phyloP scores from a whole-genome alignment of 1,284 basidiomycete species.

The Inonotus obliquus region DNA sequence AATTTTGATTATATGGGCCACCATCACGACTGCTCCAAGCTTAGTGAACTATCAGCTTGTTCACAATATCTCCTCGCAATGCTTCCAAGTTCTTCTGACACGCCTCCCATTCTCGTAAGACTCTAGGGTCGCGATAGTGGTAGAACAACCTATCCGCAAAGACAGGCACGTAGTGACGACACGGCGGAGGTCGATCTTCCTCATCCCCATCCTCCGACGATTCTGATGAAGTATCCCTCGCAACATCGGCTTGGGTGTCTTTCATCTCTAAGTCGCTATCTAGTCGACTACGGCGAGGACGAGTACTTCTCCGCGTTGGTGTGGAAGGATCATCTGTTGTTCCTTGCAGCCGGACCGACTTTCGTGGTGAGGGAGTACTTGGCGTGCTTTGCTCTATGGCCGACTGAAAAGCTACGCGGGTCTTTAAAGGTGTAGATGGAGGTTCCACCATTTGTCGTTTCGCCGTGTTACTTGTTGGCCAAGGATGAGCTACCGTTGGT shows the following conservation, averaged over 20 bases:
- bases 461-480: background rate
- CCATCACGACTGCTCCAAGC: background rate
- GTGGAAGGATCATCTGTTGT: constrained; percentile 5
- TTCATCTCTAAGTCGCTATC: background rate
- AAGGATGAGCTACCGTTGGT: background rate
- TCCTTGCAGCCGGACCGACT: background rate
- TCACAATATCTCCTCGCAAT: background rate
- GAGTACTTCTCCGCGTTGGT: constrained; percentile 2
- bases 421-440: constrained; percentile 5
- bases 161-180: constrained; percentile 10
- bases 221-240: background rate
- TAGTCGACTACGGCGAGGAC: background rate
- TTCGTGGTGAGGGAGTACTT: constrained; percentile 4
- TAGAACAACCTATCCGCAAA: constrained; percentile 16
- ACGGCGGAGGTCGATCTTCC: constrained; percentile 5
- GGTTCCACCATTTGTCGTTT: background rate
- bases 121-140: constrained; percentile 16
- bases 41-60: background rate
- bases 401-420: background rate
- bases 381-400: background rate
- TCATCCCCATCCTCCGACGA: constrained; percentile 13
- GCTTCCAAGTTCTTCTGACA: constrained; percentile 8
- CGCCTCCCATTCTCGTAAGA: constrained; percentile 11
- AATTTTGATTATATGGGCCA: background rate
- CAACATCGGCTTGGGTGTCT: background rate